phyloP scores from a whole-genome alignment of 2,329 filamentous ascomycete species.

The Sporothrix brasiliensis region DNA sequence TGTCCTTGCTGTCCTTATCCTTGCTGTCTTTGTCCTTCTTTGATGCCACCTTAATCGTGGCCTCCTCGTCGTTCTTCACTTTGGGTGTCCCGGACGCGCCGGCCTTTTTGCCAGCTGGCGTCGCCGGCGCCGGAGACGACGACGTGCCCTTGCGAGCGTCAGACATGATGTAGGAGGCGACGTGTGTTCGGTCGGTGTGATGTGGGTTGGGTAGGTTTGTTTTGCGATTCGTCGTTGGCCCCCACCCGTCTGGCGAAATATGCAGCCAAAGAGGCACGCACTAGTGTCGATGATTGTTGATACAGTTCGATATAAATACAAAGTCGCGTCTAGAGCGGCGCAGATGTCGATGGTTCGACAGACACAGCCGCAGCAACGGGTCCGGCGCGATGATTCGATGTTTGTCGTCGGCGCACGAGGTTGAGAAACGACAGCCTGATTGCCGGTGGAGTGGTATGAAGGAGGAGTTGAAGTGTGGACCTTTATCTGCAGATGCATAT shows the following conservation, averaged over 20 bases:
- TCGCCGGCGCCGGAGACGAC: conserved; percentile 35
- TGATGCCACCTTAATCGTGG: conserved; percentile 64
- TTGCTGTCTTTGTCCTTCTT: conserved; percentile 54
- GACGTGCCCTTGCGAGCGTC: conserved; percentile 42
- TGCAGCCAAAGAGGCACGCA: neutral
- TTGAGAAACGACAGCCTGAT: conserved; percentile 9
- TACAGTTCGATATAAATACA: neutral
- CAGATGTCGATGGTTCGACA: neutral
- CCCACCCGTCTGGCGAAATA: neutral
- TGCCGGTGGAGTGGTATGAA: conserved; percentile 13
- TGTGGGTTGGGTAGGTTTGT: neutral
- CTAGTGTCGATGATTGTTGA: neutral
- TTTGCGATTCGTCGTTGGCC: conserved; percentile 4
- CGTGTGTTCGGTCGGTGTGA: neutral
- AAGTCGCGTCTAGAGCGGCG: neutral
- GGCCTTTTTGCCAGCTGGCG: conserved; percentile 32
- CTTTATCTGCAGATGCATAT: conserved; percentile 16
- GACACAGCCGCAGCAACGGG: neutral
- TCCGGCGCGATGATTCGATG: conserved; percentile 15
- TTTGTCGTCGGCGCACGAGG: conserved; percentile 21
- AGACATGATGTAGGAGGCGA: conserved; percentile 36
- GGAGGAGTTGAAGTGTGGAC: conserved; percentile 12
- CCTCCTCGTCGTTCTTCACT: conserved; percentile 56
- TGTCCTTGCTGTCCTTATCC: neutral
- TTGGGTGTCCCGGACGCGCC: conserved; percentile 39